phyloP scores from a whole-genome alignment of 2,329 filamentous ascomycete species.

The Periconia digitata region DNA sequence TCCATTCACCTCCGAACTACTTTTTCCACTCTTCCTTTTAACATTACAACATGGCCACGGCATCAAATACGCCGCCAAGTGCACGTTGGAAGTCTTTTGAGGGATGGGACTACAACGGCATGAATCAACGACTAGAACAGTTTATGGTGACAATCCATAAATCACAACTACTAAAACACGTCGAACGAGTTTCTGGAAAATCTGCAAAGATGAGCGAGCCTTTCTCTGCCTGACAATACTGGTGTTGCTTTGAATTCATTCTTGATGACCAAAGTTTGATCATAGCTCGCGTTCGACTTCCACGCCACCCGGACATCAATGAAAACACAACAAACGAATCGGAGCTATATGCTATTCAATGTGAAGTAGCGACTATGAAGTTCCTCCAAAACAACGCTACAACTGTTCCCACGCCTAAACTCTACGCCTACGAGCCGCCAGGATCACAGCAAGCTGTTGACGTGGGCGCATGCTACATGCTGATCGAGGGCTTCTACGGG shows the following conservation, averaged over 20 bases:
- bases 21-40: background rate
- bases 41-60: background rate
- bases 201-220: conserved; percentile 3
- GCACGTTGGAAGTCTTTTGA: conserved; percentile 2
- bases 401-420: conserved; percentile 2
- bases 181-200: conserved; percentile 1
- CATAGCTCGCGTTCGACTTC: conserved; percentile 4
- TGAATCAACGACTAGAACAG: conserved; percentile 2
- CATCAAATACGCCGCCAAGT: background rate
- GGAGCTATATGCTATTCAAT: conserved; percentile 3
- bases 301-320: conserved; percentile 2
- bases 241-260: conserved; percentile 6
- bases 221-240: conserved; percentile 6
- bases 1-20: background rate
- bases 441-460: conserved; percentile 3
- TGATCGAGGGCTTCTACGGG: conserved; percentile 5
- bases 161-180: background rate
- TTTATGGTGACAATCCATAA: conserved; percentile 3
- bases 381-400: conserved; percentile 3
- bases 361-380: conserved; percentile 2
- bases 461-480: conserved; percentile 3
- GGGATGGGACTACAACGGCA: conserved; percentile 2
- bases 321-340: background rate
- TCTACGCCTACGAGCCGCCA: conserved; percentile 3
- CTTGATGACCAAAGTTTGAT: conserved; percentile 1